Percentiles rank a stretch among this genome's conserved stretches.
These are phyloP conservation scores for Excoecaria agallocha DNA, from an alignment of 345 rosid species.

Conservation along the genomic window DNA sequence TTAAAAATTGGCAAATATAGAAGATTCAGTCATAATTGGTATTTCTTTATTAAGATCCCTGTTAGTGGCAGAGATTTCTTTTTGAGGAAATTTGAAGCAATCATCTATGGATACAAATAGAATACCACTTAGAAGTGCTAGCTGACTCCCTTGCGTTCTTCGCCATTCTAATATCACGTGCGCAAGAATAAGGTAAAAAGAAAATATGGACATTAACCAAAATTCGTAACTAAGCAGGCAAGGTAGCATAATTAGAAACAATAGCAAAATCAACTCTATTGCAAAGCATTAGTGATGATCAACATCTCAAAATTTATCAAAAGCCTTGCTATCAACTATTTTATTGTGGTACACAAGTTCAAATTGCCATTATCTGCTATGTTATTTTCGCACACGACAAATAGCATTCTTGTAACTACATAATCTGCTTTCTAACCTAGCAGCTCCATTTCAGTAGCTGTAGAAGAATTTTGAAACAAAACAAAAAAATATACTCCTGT, in stretches of 20 bases:
- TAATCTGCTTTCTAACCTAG: conserved; percentile 1
- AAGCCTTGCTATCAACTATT: not conserved
- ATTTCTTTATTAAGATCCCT: too few species aligned
- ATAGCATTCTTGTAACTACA: conserved; percentile 3
- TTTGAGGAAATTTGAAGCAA: too few species aligned
- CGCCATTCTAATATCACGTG: too few species aligned
- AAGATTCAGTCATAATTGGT: too few species aligned
- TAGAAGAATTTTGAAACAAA: conserved; percentile 12
- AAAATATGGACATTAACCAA: too few species aligned
- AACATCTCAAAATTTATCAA: not conserved
- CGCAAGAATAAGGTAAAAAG: too few species aligned
- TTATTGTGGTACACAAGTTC: not conserved
- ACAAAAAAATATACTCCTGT: not conserved
- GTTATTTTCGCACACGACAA: not conserved
- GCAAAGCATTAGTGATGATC: not conserved
- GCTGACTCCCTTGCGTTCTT: too few species aligned
- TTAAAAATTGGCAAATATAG: too few species aligned
- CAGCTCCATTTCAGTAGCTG: conserved; percentile 10
- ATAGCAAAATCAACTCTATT: not conserved
- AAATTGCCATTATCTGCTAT: not conserved
- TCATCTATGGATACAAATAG: too few species aligned
- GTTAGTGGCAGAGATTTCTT: too few species aligned
- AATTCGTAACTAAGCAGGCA: not conserved
- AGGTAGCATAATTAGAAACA: not conserved
- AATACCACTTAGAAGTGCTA: too few species aligned